phyloP scores from a whole-genome alignment of 495 filamentous ascomycete species.

The Penicillium macrosclerotiorum region DNA sequence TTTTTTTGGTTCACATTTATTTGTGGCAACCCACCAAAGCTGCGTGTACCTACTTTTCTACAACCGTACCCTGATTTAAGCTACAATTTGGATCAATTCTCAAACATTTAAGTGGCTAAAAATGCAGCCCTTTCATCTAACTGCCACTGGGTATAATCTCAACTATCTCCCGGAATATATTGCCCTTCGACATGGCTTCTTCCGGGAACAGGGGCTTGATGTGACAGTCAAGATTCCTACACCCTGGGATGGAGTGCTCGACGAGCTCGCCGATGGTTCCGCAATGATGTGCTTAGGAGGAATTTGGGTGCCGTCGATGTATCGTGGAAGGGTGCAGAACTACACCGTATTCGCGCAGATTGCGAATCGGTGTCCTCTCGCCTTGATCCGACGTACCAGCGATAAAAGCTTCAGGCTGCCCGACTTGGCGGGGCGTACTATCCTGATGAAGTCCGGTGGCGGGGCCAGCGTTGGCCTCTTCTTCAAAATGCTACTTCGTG shows the following conservation, averaged over 20 bases:
- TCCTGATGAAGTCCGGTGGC: constrained; percentile 7
- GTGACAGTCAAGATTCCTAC: neutral
- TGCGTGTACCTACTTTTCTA: too few relatives aligned
- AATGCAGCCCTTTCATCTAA: constrained; percentile 9
- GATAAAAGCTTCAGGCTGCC: neutral
- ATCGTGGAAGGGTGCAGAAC: constrained; percentile 2
- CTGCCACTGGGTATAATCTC: constrained; percentile 8
- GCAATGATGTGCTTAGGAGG: constrained; percentile 4
- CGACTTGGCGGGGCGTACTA: constrained; percentile 1
- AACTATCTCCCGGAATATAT: constrained; percentile 14
- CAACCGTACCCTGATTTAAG: too few relatives aligned
- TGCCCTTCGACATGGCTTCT: constrained; percentile 10
- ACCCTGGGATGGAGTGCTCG: constrained; percentile 7
- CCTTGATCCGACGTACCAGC: constrained; percentile 2
- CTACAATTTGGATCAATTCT: too few relatives aligned
- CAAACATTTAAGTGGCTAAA: too few relatives aligned
- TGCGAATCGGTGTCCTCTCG: constrained; percentile 8
- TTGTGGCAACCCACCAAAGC: too few relatives aligned
- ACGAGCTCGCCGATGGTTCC: constrained; percentile 1
- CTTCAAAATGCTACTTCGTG: constrained; percentile 10
- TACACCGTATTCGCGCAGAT: constrained; percentile 12
- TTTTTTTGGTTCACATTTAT: too few relatives aligned
- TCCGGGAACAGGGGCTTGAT: constrained; percentile 3
- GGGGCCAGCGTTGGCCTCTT: constrained; percentile 9
- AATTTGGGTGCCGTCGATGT: constrained; percentile 11